Evolutionary conservation across 345 rosid genomes (phyloP).

Genomic region (Noccaea caerulescens): DNA sequence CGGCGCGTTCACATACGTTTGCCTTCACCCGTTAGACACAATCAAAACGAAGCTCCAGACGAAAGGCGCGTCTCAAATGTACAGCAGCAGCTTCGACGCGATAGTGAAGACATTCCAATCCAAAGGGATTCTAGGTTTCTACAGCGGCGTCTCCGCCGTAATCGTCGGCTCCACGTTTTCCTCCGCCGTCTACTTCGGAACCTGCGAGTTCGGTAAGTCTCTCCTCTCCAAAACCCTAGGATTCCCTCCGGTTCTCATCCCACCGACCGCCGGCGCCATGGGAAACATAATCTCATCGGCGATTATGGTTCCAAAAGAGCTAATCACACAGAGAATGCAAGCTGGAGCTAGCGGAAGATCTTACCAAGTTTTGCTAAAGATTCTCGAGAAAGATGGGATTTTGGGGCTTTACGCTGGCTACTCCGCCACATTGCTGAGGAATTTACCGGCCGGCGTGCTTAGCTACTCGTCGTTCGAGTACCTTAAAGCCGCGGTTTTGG

Average conservation of each 20-base stretch:
- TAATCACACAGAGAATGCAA: constrained; percentile 90
- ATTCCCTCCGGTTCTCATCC: constrained; percentile 70
- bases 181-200: constrained; percentile 89
- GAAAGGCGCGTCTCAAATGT: constrained; percentile 76
- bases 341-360: constrained; percentile 88
- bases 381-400: constrained; percentile 81
- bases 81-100: constrained; percentile 69
- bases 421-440: constrained; percentile 84
- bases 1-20: constrained; percentile 87
- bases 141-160: constrained; percentile 87
- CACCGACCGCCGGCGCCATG: constrained; percentile 96
- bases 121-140: constrained; percentile 79
- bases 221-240: constrained; percentile 61
- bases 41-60: constrained; percentile 92
- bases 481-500: constrained; percentile 75
- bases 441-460: constrained; percentile 87
- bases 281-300: constrained; percentile 90
- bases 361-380: constrained; percentile 68
- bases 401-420: constrained; percentile 91
- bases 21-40: constrained; percentile 83
- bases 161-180: constrained; percentile 87
- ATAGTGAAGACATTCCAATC: constrained; percentile 70
- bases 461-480: constrained; percentile 92
- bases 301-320: constrained; percentile 89
- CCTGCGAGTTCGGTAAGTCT: constrained; percentile 94